Conservation (phyloP, 768 basidiomycete species). For the Amanita subjunquillea region DNA sequence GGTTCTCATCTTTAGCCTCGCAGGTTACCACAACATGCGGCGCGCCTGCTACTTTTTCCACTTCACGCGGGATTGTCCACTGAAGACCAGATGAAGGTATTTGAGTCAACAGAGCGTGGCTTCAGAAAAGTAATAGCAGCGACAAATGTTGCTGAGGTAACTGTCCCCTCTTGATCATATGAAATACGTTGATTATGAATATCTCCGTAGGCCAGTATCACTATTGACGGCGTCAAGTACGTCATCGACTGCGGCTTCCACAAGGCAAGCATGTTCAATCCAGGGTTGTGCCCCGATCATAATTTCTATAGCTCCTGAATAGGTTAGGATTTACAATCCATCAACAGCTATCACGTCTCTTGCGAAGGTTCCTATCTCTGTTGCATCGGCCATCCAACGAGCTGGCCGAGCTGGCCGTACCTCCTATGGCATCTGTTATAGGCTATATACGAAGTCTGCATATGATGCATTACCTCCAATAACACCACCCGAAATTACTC, state of each 20-base stretch:
- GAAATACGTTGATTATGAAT: neutral
- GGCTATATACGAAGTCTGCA: conserved; percentile 67
- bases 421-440: conserved; percentile 84
- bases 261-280: conserved; percentile 44
- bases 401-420: conserved; percentile 95
- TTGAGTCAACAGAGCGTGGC: conserved; percentile 65
- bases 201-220: conserved; percentile 71
- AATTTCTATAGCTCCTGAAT: neutral
- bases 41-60: conserved; percentile 57
- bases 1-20: neutral
- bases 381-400: conserved; percentile 86
- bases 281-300: neutral
- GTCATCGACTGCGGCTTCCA: conserved; percentile 94
- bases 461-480: conserved; percentile 53
- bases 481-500: conserved; percentile 83
- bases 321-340: conserved; percentile 91
- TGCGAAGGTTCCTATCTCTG: conserved; percentile 71
- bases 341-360: conserved; percentile 78
- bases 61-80: conserved; percentile 85
- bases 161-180: neutral
- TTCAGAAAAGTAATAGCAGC: conserved; percentile 84
- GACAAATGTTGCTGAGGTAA: conserved; percentile 93
- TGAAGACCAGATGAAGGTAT: conserved; percentile 81
- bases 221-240: conserved; percentile 91
- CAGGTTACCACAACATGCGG: conserved; percentile 44